Evolutionary conservation across 768 basidiomycete genomes (phyloP).

Genomic region (Boletus reticuloceps): DNA sequence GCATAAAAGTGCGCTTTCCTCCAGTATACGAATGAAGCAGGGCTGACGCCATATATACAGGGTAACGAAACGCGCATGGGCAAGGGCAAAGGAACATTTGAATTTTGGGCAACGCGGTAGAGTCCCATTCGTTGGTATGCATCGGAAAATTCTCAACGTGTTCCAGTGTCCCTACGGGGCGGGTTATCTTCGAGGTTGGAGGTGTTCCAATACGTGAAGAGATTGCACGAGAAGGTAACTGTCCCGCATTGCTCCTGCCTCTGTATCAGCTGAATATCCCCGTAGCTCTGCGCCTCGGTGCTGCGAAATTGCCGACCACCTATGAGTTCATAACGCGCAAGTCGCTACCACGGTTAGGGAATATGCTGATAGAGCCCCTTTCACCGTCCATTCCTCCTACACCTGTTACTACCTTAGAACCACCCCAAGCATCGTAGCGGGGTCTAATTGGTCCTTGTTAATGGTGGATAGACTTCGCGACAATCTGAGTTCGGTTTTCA

Average conservation of each 20-base stretch:
- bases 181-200: constrained; percentile 93
- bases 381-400: constrained; percentile 5
- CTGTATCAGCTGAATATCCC: constrained; percentile 1
- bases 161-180: constrained; percentile 76
- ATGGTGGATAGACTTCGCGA: constrained; percentile 5
- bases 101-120: constrained; percentile 82
- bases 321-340: constrained; percentile 81
- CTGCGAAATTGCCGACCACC: constrained; percentile 79
- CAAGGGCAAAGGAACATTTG: constrained; percentile 47
- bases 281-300: constrained; percentile 82
- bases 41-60: no score
- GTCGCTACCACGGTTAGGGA: constrained; percentile 74
- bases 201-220: constrained; percentile 88
- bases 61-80: no score
- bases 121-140: constrained; percentile 16
- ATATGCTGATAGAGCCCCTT: constrained; percentile 49
- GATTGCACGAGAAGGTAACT: constrained; percentile 84
- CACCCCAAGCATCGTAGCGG: constrained; percentile 9
- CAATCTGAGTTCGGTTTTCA: neutral
- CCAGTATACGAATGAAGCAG: no score
- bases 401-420: constrained; percentile 14
- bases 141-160: neutral
- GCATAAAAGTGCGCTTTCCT: constrained; percentile 49
- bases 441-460: neutral
- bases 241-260: neutral